Base-by-base conservation (phyloP, 768 basidiomycete genomes). In the Artomyces pyxidatus region DNA sequence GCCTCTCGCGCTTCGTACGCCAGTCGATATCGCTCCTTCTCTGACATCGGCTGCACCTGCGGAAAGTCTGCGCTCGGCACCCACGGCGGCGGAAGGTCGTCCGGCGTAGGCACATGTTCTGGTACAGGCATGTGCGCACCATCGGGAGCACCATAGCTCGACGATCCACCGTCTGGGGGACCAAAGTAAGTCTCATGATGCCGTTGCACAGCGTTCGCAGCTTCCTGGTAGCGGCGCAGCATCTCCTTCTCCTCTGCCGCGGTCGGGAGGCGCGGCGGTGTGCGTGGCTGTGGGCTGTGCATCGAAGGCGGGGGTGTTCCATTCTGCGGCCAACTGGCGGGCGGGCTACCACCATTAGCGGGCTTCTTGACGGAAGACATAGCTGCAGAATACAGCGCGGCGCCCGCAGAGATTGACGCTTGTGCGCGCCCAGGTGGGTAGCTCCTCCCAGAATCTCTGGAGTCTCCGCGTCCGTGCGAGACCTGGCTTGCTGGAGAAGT, bases 1-100 rank as follows among this genome's bases (percentile, higher is more conserved):
- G 77, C 77, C 58, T 91, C 87, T 48, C 76, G 80, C 6, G 73
- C 78, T 51, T 83, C 88, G 54, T 77, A 85, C 14, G 73, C 75
- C 28, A 74, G 69, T 37, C 83, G 75, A 48, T 88, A 53, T 19
- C 73, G 68, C 58, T 87, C 88, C 62, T 91, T 91, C 63, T 91
- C 88, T 6, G 66, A 67, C 42, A 71, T 32, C 29, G 23, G 21
- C 38, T 56, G 45, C 19, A 27, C 16, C 17, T 51, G 53, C 6
- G 42, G 48, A 42, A 48, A 54, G 19, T 57, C 56, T 12, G 45
- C 48, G 27, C 41, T 55, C 4, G 56, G 53, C 14, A 55, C 56
- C 56, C 56, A 57, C 10, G 56, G 56, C 17, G 56, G 56, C 7
- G 56, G 56, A 26, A 51, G 49, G 17, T 57, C 56, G 10, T 55